Evolutionary conservation across 495 filamentous ascomycete genomes (phyloP).

Genomic region (Endocarpon pusillum): DNA sequence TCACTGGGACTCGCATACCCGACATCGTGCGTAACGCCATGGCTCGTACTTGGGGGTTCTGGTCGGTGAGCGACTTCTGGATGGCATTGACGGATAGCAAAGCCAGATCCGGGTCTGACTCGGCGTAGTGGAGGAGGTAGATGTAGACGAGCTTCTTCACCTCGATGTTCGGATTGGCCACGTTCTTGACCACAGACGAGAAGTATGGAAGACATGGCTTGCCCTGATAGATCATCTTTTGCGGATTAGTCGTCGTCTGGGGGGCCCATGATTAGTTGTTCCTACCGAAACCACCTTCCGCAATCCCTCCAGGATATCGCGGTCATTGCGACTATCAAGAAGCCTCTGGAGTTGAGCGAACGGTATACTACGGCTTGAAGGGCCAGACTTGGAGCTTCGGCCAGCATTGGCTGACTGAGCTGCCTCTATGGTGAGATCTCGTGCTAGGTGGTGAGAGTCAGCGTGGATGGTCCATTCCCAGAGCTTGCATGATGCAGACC

Average conservation of each 20-base stretch:
- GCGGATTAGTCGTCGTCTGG: too few relatives aligned
- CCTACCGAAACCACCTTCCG: slow-evolving; percentile 77
- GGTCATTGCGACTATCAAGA: slow-evolving; percentile 82
- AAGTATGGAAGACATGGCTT: slow-evolving; percentile 76
- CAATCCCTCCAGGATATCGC: slow-evolving; percentile 82
- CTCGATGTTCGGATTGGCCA: slow-evolving; percentile 75
- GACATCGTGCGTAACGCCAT: slow-evolving; percentile 91
- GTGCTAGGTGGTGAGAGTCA: slow-evolving; percentile 49
- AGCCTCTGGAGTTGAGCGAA: slow-evolving; percentile 73
- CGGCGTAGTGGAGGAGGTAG: slow-evolving; percentile 88
- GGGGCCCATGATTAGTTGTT: too few relatives aligned
- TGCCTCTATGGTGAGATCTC: slow-evolving; percentile 92
- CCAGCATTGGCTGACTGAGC: slow-evolving; percentile 56
- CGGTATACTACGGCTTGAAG: slow-evolving; percentile 27
- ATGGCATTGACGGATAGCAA: slow-evolving; percentile 96
- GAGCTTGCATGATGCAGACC: slow-evolving; percentile 31
- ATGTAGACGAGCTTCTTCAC: slow-evolving; percentile 98
- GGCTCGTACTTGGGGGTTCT: slow-evolving; percentile 74
- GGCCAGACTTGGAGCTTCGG: slow-evolving; percentile 22
- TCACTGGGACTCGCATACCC: slow-evolving; percentile 90
- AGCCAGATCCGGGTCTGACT: slow-evolving; percentile 85
- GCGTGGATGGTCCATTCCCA: slow-evolving; percentile 4
- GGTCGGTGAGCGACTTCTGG: slow-evolving; percentile 86
- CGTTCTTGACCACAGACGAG: slow-evolving; percentile 90
- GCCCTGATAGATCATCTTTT: slow-evolving; percentile 80